Base-by-base conservation (phyloP, 176 grass and related monocot genomes). In the Leersia perrieri region DNA sequence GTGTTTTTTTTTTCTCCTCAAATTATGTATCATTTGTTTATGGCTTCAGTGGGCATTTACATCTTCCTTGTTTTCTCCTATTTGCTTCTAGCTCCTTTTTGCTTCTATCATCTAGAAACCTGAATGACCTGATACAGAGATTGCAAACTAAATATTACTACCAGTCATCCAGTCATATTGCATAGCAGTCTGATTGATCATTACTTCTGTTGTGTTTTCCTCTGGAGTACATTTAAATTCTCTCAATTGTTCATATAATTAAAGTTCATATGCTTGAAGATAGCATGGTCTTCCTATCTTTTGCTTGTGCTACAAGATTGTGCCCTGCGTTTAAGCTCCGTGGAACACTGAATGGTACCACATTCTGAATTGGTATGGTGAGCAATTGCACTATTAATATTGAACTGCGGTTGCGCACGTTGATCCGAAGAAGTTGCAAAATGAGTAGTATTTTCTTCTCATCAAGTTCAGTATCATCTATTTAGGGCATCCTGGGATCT, bases 401-500 rank as follows among this genome's bases (percentile, higher is more conserved):
- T 71, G 34, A 80, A 23, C 44, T 81, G 71, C 70, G 49, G 23
- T 27, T 55, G 65, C 42, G 26, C 70, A 53, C 75, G 75, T 60
- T 81, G 77, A 61, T 76, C 58, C 11, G 76, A 53, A 84, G 72
- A 31, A 45, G 78, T 47, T 68, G 62, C 45, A 13, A 32, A 72
- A 60, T 76, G 85, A 85, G 55, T 72, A 63, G 15, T 5, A 76
- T 71, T 71, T 41, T 11, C 18, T 14, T n/a, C 30, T 84, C 65
- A 39, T 13, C 9, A 16, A 23, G 44, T 16, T 72, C 16, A 72
- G 70, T 49, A 53, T 58, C 73, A 34, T 68, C 89, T 81, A 74
- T 91, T 64, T 82, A 9, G 73, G 82, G 77, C 80, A 84, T 84
- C n/a, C 76, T 64, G 39, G 44, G 47, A 39, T 58, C 63, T 75